Percentiles rank a stretch among this genome's conserved stretches.
phyloP scores from a whole-genome alignment of 768 basidiomycete genomes.

The Leccinum rimulosum region DNA sequence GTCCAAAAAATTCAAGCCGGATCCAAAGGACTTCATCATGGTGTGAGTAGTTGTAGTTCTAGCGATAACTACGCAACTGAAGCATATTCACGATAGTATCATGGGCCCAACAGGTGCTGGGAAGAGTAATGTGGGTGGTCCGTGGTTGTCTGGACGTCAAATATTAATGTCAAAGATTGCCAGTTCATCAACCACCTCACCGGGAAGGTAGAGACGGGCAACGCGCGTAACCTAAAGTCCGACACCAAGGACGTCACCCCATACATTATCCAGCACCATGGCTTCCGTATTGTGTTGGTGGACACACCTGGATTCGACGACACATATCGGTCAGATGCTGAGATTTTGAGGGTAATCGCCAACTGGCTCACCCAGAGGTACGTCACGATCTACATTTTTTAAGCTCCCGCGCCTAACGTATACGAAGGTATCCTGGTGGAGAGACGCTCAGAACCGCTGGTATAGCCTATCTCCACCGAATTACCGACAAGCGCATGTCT shows the following conservation, averaged over 20 bases:
- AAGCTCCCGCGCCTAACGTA: neutral
- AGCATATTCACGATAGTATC: neutral
- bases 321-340: conserved; percentile 14
- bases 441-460: conserved; percentile 23
- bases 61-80: neutral
- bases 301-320: conserved; percentile 24
- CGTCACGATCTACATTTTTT: neutral
- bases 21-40: conserved; percentile 11
- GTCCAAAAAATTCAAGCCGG: conserved; percentile 4
- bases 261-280: neutral
- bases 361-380: conserved; percentile 21
- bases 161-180: neutral
- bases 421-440: conserved; percentile 8
- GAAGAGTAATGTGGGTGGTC: conserved; percentile 21
- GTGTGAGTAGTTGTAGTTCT: conserved; percentile 5
- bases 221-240: conserved; percentile 6
- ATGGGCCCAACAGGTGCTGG: conserved; percentile 29
- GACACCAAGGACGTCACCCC: conserved; percentile 12
- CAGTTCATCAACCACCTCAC: conserved; percentile 18
- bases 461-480: conserved; percentile 34
- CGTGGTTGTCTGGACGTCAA: neutral
- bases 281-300: conserved; percentile 13
- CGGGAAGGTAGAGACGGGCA: neutral
- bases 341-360: conserved; percentile 12
- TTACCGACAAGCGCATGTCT: conserved; percentile 35